phyloP scores from a whole-genome alignment of 495 filamentous ascomycete species.

The Cetradonia linearis region DNA sequence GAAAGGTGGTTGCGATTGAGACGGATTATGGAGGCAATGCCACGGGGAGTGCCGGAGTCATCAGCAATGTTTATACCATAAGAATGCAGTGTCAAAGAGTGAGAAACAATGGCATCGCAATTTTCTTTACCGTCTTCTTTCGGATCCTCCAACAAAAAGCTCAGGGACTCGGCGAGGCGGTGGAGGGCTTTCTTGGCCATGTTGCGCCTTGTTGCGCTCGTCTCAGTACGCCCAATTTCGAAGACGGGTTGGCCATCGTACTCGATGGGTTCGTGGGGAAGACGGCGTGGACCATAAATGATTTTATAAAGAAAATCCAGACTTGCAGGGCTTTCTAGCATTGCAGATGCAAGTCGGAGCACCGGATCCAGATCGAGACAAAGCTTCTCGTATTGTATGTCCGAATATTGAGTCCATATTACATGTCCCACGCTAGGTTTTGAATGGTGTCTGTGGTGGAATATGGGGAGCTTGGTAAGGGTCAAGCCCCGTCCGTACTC shows the following conservation, averaged over 20 bases:
- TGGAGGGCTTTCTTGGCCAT: neutral
- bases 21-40: slow-evolving; percentile 1
- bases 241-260: slow-evolving; percentile 1
- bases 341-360: slow-evolving; percentile 3
- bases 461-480: neutral
- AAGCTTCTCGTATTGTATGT: neutral
- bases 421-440: neutral
- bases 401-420: slow-evolving; percentile 9
- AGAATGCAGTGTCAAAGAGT: neutral
- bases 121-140: neutral
- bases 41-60: neutral
- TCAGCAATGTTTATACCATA: slow-evolving; percentile 5
- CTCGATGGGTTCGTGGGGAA: neutral
- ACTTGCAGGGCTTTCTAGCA: slow-evolving; percentile 3
- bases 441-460: neutral
- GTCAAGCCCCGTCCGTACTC: neutral
- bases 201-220: neutral
- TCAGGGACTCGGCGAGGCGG: slow-evolving; percentile 2
- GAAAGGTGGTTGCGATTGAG: neutral
- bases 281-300: neutral
- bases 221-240: neutral
- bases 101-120: neutral
- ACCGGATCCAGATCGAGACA: neutral
- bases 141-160: neutral
- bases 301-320: slow-evolving; percentile 7